Percentiles rank a stretch among this genome's conserved stretches.
These are phyloP conservation scores for Gracilaria vermiculophylla DNA, from an alignment of 23 red algal genomes.

Conservation along the genomic window DNA sequence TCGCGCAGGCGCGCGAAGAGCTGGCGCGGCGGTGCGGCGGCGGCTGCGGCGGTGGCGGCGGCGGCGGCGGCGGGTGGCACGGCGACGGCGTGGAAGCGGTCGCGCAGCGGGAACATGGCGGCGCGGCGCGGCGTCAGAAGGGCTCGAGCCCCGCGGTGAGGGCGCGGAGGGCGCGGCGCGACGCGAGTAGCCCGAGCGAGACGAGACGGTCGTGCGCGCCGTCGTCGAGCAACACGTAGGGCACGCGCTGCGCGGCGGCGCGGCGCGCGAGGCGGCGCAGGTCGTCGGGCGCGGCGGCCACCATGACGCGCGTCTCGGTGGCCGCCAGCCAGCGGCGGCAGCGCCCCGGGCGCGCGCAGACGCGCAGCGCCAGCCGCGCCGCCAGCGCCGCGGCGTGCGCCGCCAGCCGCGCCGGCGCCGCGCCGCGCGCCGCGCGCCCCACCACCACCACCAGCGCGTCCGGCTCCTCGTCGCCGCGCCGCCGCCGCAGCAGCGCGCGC, in stretches of 20 bases:
- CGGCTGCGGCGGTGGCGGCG: too few relatives aligned
- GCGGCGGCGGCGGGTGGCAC: too few relatives aligned
- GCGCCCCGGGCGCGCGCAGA: not conserved
- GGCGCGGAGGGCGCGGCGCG: not conserved
- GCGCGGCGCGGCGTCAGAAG: not conserved
- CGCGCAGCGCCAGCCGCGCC: not conserved
- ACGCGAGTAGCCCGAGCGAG: not conserved
- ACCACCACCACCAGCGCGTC: constrained; percentile 9
- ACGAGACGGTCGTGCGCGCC: not conserved
- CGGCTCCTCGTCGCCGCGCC: not conserved
- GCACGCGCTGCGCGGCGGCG: not conserved
- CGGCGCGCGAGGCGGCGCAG: not conserved
- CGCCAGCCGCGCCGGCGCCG: not conserved
- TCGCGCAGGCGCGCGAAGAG: not conserved
- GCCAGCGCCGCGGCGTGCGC: not conserved
- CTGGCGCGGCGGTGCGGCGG: not conserved
- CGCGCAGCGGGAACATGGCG: not conserved
- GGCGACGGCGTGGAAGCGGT: constrained; percentile 2
- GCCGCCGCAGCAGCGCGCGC: not conserved
- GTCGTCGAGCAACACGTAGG: not conserved
- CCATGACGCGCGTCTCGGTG: not conserved
- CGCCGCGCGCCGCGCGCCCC: not conserved
- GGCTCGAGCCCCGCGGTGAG: not conserved
- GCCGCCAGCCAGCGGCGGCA: not conserved
- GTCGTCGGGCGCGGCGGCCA: not conserved